Evolutionary conservation across 768 basidiomycete species (phyloP).

Genomic region (Hygrophoropsis aurantiaca): DNA sequence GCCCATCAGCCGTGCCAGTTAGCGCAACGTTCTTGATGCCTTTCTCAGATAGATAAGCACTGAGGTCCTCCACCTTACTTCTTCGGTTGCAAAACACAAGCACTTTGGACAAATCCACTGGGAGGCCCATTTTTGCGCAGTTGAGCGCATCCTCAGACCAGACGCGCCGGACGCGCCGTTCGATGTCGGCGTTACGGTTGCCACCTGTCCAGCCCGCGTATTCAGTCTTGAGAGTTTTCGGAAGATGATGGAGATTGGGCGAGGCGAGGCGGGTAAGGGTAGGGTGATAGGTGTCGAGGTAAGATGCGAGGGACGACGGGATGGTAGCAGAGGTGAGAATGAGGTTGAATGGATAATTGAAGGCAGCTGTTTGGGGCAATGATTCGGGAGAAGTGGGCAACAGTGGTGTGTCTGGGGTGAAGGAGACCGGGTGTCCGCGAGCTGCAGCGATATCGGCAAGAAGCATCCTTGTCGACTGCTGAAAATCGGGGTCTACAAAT

Average conservation of each 20-base stretch:
- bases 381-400: conserved; percentile 12
- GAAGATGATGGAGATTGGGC: conserved; percentile 77
- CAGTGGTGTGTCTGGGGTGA: conserved; percentile 17
- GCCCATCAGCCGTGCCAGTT: conserved; percentile 57
- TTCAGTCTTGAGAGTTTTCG: conserved; percentile 65
- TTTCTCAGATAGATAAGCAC: conserved; percentile 54
- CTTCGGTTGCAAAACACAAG: conserved; percentile 84
- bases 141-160: conserved; percentile 66
- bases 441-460: conserved; percentile 70
- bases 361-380: conserved; percentile 17
- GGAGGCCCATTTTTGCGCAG: conserved; percentile 25
- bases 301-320: conserved; percentile 67
- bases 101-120: conserved; percentile 55
- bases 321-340: conserved; percentile 86
- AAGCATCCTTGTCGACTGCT: conserved; percentile 66
- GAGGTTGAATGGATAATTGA: conserved; percentile 74
- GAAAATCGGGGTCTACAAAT: conserved; percentile 74
- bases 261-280: conserved; percentile 72
- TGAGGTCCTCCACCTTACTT: conserved; percentile 63
- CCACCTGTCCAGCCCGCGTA: conserved; percentile 78
- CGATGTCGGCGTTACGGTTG: conserved; percentile 79
- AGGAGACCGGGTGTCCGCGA: conserved; percentile 38
- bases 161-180: conserved; percentile 66
- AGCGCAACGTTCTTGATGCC: conserved; percentile 65
- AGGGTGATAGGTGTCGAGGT: conserved; percentile 65